These are phyloP conservation scores for Fusarium multiceps DNA, from an alignment of 2,329 filamentous ascomycete genomes.

Conservation along the genomic window DNA sequence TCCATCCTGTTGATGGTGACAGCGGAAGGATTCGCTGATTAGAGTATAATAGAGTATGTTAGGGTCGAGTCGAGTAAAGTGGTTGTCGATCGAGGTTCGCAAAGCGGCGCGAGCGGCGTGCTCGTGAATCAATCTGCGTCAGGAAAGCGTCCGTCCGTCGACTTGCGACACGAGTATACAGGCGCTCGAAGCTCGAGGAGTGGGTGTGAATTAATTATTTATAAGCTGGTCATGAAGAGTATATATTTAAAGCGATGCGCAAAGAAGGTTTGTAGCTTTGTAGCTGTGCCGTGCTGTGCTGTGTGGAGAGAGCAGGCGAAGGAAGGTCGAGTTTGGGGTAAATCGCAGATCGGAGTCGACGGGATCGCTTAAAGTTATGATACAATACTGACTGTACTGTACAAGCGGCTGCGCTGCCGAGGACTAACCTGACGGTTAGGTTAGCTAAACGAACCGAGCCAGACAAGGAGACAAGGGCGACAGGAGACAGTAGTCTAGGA, in stretches of 20 bases:
- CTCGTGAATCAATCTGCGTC: slow-evolving; percentile 21
- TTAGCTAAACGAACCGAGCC: slow-evolving; percentile 6
- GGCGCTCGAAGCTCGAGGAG: neutral
- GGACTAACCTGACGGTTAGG: neutral
- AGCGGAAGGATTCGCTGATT: neutral
- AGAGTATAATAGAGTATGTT: neutral
- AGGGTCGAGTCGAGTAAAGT: neutral
- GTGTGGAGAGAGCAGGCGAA: slow-evolving; percentile 29
- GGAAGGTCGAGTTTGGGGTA: slow-evolving; percentile 25
- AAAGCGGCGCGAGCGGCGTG: slow-evolving; percentile 22
- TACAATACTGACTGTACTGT: slow-evolving; percentile 16
- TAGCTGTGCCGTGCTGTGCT: neutral
- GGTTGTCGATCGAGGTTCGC: slow-evolving; percentile 7
- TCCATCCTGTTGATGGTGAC: slow-evolving; percentile 49
- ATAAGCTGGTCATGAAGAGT: neutral
- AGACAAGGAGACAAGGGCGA: slow-evolving; percentile 30
- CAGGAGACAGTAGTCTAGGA: slow-evolving; percentile 5
- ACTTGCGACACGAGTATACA: slow-evolving; percentile 3
- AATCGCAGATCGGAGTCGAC: slow-evolving; percentile 37
- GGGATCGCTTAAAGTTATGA: slow-evolving; percentile 32
- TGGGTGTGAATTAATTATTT: slow-evolving; percentile 3
- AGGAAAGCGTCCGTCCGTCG: neutral
- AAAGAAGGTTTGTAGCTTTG: neutral
- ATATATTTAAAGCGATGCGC: neutral
- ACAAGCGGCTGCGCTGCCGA: neutral